Evolutionary conservation across 306 rosid genomes (phyloP).

Genomic region (Bauhinia variegata): DNA sequence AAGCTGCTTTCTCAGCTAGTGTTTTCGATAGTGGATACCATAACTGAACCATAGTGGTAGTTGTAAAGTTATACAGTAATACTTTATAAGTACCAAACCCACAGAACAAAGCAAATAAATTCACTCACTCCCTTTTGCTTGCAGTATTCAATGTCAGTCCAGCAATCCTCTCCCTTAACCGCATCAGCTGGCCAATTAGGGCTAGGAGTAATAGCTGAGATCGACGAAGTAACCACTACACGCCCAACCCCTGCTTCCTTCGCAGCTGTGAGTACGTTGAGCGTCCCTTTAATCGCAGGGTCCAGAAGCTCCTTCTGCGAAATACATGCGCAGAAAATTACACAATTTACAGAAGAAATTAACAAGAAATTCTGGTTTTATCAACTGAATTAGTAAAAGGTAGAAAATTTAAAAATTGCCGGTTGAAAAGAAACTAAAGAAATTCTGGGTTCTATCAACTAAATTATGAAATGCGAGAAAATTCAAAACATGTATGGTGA

Average conservation of each 20-base stretch:
- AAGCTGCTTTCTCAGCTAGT: constrained; percentile 85
- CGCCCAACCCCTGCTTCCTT: constrained; percentile 76
- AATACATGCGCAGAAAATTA: not conserved
- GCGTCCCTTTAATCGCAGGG: constrained; percentile 82
- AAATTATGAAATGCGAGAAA: no score
- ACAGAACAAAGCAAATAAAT: not conserved
- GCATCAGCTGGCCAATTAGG: constrained; percentile 74
- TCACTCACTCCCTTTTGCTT: constrained; percentile 58
- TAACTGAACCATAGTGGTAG: constrained; percentile 46
- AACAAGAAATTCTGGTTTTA: not conserved
- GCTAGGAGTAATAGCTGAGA: constrained; percentile 69
- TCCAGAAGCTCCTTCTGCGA: constrained; percentile 56
- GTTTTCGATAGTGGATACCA: constrained; percentile 94
- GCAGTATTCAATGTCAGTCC: constrained; percentile 86
- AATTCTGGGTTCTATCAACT: no score
- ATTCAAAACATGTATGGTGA: no score
- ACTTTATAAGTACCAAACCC: not conserved
- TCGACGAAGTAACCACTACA: constrained; percentile 83
- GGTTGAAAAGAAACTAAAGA: no score
- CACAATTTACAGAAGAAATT: not conserved
- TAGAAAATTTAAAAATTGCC: no score
- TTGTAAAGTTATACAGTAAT: constrained; percentile 17
- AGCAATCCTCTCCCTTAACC: constrained; percentile 63
- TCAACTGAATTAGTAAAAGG: no score
- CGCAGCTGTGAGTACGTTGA: constrained; percentile 72